Conservation (phyloP, 148 eudicot species). For the Cornus kousa region DNA sequence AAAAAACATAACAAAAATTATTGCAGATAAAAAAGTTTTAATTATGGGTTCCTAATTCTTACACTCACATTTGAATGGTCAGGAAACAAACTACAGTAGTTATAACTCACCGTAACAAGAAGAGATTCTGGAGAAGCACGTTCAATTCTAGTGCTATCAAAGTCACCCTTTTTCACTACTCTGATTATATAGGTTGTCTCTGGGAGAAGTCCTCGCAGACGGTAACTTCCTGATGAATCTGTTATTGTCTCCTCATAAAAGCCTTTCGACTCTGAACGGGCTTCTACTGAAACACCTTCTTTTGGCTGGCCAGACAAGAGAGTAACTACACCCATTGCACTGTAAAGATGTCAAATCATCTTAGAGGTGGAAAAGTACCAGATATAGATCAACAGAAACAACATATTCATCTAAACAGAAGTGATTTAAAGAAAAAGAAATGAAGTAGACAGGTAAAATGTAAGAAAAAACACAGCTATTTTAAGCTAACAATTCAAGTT, state of each 20-base stretch:
- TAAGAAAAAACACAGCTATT: background rate
- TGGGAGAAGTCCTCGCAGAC: conserved; percentile 89
- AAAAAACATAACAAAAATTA: background rate
- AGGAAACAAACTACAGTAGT: background rate
- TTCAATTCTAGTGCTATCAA: conserved; percentile 54
- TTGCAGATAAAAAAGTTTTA: background rate
- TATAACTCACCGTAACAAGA: conserved; percentile 52
- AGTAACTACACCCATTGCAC: conserved; percentile 84
- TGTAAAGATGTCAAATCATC: conserved; percentile 29
- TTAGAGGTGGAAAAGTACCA: background rate
- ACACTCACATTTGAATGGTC: background rate
- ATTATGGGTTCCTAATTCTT: background rate
- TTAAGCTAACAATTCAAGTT: background rate
- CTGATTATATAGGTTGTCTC: conserved; percentile 67
- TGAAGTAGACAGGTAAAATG: background rate
- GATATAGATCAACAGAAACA: background rate
- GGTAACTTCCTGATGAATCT: conserved; percentile 84
- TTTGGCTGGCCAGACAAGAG: conserved; percentile 89
- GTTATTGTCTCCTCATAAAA: conserved; percentile 90
- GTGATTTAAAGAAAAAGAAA: background rate
- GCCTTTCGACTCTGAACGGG: conserved; percentile 81
- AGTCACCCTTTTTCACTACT: conserved; percentile 62
- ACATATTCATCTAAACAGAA: background rate
- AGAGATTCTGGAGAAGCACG: conserved; percentile 87
- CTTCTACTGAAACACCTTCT: conserved; percentile 86